phyloP scores from a whole-genome alignment of 371 early-diverging fungal species.

The Saksenaea vasiformis region DNA sequence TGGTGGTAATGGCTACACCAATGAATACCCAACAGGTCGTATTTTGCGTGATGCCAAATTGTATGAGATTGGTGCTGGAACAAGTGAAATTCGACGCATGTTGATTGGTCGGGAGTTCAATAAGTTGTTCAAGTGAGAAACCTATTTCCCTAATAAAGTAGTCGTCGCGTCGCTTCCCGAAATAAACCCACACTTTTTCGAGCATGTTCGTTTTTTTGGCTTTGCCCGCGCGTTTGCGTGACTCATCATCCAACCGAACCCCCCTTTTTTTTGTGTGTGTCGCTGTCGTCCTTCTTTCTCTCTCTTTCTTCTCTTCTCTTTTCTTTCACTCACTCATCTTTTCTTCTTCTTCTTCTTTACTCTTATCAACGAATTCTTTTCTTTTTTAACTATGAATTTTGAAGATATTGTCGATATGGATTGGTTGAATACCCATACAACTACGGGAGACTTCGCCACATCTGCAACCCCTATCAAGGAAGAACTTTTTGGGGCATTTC shows the following conservation, averaged over 20 bases:
- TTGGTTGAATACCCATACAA: slow-evolving; percentile 37
- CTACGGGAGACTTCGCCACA: slow-evolving; percentile 3
- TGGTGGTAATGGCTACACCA: slow-evolving; percentile 96
- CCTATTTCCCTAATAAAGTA: not conserved
- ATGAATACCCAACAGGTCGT: slow-evolving; percentile 93
- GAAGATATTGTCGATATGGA: slow-evolving; percentile 56
- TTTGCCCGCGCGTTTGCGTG: slow-evolving; percentile 4
- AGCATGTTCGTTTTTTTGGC: not conserved
- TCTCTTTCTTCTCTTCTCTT: slow-evolving; percentile 4
- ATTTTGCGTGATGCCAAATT: slow-evolving; percentile 95
- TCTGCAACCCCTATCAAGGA: slow-evolving; percentile 12
- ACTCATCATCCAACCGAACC: slow-evolving; percentile 9
- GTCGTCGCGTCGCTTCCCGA: not conserved
- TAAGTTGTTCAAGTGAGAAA: slow-evolving; percentile 45
- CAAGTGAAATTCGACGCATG: slow-evolving; percentile 97
- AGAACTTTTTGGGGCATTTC: slow-evolving; percentile 8
- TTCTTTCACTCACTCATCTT: slow-evolving; percentile 2
- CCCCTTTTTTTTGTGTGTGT: slow-evolving; percentile 6
- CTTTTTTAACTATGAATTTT: slow-evolving; percentile 35
- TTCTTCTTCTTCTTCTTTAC: not conserved
- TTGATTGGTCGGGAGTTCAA: slow-evolving; percentile 86
- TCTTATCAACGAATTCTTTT: too few species aligned
- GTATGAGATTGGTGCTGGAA: slow-evolving; percentile 98
- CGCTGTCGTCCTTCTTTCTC: slow-evolving; percentile 11
- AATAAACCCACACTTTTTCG: not conserved